Evolutionary conservation across 2,329 filamentous ascomycete species (phyloP), one percentile per base, ranked within the genome.

Genomic region (Neonectria hederae): DNA sequence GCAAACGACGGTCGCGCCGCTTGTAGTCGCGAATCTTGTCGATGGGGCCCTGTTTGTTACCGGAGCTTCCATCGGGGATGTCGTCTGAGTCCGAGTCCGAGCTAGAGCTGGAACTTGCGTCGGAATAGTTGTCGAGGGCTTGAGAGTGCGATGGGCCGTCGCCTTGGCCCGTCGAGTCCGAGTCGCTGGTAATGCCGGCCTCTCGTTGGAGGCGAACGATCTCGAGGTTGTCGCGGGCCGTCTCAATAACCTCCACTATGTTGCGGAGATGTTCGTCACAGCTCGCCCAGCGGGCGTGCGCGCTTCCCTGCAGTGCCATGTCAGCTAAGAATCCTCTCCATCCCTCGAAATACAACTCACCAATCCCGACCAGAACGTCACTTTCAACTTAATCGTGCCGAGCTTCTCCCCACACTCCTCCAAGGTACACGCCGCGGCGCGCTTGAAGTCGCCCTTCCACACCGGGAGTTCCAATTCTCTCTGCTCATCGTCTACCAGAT

Each of bases 401-500:
- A 85, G 76, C 57, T 77, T 77, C 42, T 84, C 81, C 1, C 86
- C 87, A 11, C 84, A 83, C 51, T 63, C 79, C 66, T 75, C 78
- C 65, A 73, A 69, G 70, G 63, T 83, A 65, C 71, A 82, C 65
- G 67, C 84, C 76, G 74, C 89, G 81, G 68, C 90, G 10, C 78
- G 75, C 30, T 77, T 72, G 52, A 77, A 76, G 54, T 80, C 84
- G 24, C 90, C 89, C 72, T 88, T 89, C 87, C 89, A 93, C 3
- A 93, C 84, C 5, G 86, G 78, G 3, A 93, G 73, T 5, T 82
- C 83, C 9, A 91, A 70, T 0, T 84, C 86, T 46, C 83, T 80
- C 56, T 89, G 84, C 70, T 91, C 86, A 63, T 92, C 90, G 62
- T 93, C 91, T 0, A 83, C 79, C 0, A 93, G 81, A n/a, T 92